Base-by-base conservation (phyloP, 768 basidiomycete genomes). In the Arthromyces matolae region DNA sequence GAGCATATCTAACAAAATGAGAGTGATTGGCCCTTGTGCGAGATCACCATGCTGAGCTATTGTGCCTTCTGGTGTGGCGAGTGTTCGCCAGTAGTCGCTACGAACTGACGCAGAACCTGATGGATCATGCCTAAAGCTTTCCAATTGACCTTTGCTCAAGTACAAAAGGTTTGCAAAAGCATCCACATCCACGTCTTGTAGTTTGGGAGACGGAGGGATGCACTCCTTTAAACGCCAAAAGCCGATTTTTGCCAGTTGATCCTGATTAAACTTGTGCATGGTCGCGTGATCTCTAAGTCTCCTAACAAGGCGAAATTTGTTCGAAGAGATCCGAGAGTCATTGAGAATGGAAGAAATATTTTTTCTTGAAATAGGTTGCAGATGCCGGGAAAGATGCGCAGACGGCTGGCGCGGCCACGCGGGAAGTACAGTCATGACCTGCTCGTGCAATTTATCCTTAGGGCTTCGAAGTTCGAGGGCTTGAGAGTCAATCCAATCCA, bases 161-260 rank as follows among this genome's bases (percentile, higher is more conserved):
- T 78, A 68, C 9, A 93, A 68, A 10, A 93, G 69, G 8, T 76
- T 72, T 13, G 83, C 77, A 56, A 93, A 93, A 1, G 86, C 86
- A 42, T 83, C 71, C 14, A 86, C 71, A 58, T 92, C 89, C 27
- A 80, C 81, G 29, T 76, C 75, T 39, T 80, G 78, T n/a, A 91
- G 66, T 23, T 74, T 66, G 1, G 71, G 65, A 5, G 57, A 52
- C 1, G 72, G 45, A 5, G 89, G 89, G 34, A 93, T 84, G 58
- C 78, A 84, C 19, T 82, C 80, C 60, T 91, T 92, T 60, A 95
- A 67, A 31, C 81, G 77, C 93, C 93, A 96, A 62, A 94, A 93
- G 53, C 86, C 82, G 8, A 70, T 70, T 43, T 69, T 67, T 0
- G 78, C 68, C 46, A 88, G 89, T 23, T 71, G 69, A 6, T 64